Percentiles rank a stretch among this genome's conserved stretches.
Evolutionary conservation across 2,329 filamentous ascomycete species (phyloP).

Genomic region (Penicillium aurantiogriseum): DNA sequence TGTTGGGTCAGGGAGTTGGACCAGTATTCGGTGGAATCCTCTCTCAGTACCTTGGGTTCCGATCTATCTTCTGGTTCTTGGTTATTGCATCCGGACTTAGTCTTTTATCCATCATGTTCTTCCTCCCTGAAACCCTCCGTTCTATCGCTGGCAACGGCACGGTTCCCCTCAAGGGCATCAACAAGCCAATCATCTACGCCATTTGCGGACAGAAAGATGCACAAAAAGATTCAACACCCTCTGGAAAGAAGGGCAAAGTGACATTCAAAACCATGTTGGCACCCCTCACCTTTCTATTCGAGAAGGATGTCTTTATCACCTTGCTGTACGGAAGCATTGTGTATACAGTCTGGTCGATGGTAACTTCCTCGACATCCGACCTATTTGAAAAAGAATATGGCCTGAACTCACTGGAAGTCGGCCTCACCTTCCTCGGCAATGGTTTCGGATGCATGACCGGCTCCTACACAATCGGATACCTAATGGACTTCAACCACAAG

Average conservation of each 20-base stretch:
- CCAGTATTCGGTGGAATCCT: conserved; percentile 45
- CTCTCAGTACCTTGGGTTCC: conserved; percentile 38
- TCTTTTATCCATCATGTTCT: conserved; percentile 41
- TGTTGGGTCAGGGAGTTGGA: conserved; percentile 48
- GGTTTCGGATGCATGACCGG: conserved; percentile 45
- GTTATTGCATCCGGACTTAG: conserved; percentile 36
- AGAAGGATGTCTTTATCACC: conserved; percentile 49
- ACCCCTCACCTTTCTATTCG: conserved; percentile 43
- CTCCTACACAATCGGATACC: conserved; percentile 42
- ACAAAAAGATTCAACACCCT: conserved; percentile 14
- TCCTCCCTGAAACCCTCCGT: conserved; percentile 49
- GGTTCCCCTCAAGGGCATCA: conserved; percentile 38
- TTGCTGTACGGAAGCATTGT: conserved; percentile 47
- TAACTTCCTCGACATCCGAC: conserved; percentile 46
- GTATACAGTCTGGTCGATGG: conserved; percentile 52
- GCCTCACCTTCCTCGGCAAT: conserved; percentile 45
- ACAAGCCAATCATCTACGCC: conserved; percentile 43
- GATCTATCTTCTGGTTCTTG: conserved; percentile 45
- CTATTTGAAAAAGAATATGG: conserved; percentile 39
- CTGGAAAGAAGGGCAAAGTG: conserved; percentile 25
- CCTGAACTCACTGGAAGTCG: conserved; percentile 42
- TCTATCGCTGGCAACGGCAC: conserved; percentile 47
- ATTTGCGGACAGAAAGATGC: conserved; percentile 21
- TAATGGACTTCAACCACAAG: conserved; percentile 46
- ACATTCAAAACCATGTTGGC: conserved; percentile 36